Evolutionary conservation across 352 stramenopile genomes (phyloP).

Genomic region (Globisporangium megalacanthum): DNA sequence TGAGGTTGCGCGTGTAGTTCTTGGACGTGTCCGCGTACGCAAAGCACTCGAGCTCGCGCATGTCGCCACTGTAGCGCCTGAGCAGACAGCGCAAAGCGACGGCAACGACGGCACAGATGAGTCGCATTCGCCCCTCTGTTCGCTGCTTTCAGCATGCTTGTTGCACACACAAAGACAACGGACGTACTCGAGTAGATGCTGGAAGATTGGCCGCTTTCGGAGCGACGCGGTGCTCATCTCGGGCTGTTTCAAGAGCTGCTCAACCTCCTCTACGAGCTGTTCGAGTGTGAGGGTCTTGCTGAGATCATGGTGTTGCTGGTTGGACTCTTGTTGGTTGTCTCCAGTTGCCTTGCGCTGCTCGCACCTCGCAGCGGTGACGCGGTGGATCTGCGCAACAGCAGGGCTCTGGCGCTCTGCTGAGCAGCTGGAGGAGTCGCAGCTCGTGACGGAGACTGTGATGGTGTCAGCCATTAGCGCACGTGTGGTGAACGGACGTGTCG

Average conservation of each 20-base stretch:
- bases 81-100: not conserved
- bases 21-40: slow-evolving; percentile 61
- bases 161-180: not conserved
- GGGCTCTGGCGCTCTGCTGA: not conserved
- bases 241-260: slow-evolving; percentile 29
- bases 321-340: slow-evolving; percentile 7
- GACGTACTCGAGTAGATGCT: slow-evolving; percentile 35
- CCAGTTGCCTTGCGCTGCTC: not conserved
- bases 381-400: slow-evolving; percentile 11
- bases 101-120: not conserved
- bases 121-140: not conserved
- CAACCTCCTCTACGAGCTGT: slow-evolving; percentile 39
- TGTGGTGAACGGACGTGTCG: not conserved
- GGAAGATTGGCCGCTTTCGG: slow-evolving; percentile 33
- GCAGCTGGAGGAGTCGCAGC: not conserved
- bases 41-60: slow-evolving; percentile 56
- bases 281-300: slow-evolving; percentile 20
- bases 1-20: slow-evolving; percentile 89
- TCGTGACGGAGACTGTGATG: slow-evolving; percentile 8
- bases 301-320: not conserved
- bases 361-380: slow-evolving; percentile 10
- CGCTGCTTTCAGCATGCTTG: no score
- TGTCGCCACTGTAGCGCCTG: slow-evolving; percentile 35
- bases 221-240: slow-evolving; percentile 21
- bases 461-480: slow-evolving; percentile 3